Evolutionary conservation across 805 yeast genomes (phyloP), one percentile per base, ranked within the genome.

Genomic region (Blastobotrys terrestris): DNA sequence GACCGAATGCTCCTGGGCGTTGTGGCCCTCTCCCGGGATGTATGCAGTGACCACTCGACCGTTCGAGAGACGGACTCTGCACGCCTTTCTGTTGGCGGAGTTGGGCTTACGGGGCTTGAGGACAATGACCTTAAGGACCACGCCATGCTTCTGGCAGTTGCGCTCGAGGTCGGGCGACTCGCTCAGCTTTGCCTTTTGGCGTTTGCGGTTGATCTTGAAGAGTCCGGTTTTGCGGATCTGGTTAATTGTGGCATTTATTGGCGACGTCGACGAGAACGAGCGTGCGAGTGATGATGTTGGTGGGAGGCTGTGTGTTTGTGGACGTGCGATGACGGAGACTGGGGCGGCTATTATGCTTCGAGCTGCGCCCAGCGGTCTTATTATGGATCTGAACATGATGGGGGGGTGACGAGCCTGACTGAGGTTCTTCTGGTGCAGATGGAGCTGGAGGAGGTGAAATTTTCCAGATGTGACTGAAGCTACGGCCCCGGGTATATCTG

Each of bases 21-120:
- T 94, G 71, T 94, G 99, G 18, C 99, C 99, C 67, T 94, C 97
- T 52, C 99, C 99, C 14, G 97, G 97, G 53, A 94, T 94, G 68
- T 90, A 91, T 1, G 97, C 97, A 46, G 92, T 84, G 15, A 94
- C 80, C 48, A 87, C 83, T 59, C 84, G 85, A 22, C 98, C 99
- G 63, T 87, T 92, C 8, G 95, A 80, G 56, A 94, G 77, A 71
- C 96, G 80, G 19, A 94, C 98, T 75, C 98, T 85, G 58, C 95
- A 90, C 46, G 95, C 96, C 70, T 94, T 94, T 73, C 99, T 81
- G 72, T 91, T 92, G 16, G 99, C 97, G 44, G 98, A 92, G 74
- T 94, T 94, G 39, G 99, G 99, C 69, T 94, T 94, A 76, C 94
- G 94, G 46, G 99, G 99, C 70, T 94, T 94, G 60, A 91, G 77